These are phyloP conservation scores for Salix dunnii DNA, from an alignment of 345 rosid species.

Conservation along the genomic window DNA sequence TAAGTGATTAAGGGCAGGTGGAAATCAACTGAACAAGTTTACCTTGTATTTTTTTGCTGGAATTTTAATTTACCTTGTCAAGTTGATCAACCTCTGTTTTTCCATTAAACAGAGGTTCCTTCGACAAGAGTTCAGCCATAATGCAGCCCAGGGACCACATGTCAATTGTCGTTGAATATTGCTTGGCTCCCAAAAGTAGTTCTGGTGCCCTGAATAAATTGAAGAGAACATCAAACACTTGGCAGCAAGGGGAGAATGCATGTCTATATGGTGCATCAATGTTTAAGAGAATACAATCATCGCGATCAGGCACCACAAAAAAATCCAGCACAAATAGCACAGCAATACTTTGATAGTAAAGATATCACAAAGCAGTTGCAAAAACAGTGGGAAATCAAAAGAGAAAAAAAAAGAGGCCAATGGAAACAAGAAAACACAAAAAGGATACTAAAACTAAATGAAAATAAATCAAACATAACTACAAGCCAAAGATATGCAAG, in stretches of 20 bases:
- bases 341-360: not conserved
- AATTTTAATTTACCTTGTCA: conserved; percentile 65
- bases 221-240: conserved; percentile 1
- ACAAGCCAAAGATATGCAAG: conserved; percentile 3
- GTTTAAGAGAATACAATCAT: not conserved
- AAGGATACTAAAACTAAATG: not conserved
- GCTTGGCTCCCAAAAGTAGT: conserved; percentile 88
- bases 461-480: not conserved
- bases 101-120: conserved; percentile 88
- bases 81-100: conserved; percentile 96
- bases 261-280: not conserved
- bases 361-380: not conserved
- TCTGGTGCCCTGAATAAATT: conserved; percentile 85
- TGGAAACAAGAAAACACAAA: not conserved
- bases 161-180: conserved; percentile 97
- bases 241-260: not conserved
- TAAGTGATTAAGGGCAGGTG: not conserved
- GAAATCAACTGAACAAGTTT: not conserved
- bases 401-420: not conserved
- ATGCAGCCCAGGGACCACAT: conserved; percentile 99
- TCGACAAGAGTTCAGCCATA: conserved; percentile 89
- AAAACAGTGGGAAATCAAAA: not conserved
- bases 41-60: not conserved
- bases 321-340: not conserved
- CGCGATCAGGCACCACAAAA: not conserved